Percentiles rank a stretch among this genome's conserved stretches.
Evolutionary conservation across 768 basidiomycete species (phyloP).

Genomic region (Pleurotus giganteus): DNA sequence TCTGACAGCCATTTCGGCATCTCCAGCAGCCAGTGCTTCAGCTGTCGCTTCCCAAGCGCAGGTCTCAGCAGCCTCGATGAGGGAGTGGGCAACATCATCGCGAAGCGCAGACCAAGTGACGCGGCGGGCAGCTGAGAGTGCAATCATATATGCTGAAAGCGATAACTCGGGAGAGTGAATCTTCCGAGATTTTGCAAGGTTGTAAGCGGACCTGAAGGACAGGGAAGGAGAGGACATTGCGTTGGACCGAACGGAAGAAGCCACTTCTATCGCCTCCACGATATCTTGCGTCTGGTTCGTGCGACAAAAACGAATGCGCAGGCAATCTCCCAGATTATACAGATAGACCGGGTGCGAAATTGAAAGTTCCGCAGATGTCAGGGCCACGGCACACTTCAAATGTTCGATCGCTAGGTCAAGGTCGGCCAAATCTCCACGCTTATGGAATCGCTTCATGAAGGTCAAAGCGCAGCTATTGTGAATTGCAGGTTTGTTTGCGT

Average conservation of each 20-base stretch:
- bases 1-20: neutral
- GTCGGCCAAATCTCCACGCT: neutral
- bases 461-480: neutral
- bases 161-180: neutral
- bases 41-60: neutral
- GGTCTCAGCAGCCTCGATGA: neutral
- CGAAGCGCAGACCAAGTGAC: neutral
- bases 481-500: neutral
- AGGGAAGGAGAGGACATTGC: neutral
- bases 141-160: neutral
- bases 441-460: neutral
- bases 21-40: neutral
- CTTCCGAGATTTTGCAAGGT: neutral
- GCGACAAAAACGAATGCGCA: slow-evolving; percentile 1
- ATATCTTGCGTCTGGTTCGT: neutral
- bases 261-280: neutral
- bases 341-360: neutral
- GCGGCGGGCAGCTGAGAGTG: neutral
- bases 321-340: slow-evolving; percentile 9
- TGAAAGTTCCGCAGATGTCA: slow-evolving; percentile 5
- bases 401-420: slow-evolving; percentile 5
- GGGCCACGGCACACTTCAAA: neutral
- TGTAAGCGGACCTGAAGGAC: neutral
- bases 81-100: neutral
- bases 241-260: neutral